Evolutionary conservation across 2,329 filamentous ascomycete species (phyloP).

Genomic region (Exophiala oligosperma): DNA sequence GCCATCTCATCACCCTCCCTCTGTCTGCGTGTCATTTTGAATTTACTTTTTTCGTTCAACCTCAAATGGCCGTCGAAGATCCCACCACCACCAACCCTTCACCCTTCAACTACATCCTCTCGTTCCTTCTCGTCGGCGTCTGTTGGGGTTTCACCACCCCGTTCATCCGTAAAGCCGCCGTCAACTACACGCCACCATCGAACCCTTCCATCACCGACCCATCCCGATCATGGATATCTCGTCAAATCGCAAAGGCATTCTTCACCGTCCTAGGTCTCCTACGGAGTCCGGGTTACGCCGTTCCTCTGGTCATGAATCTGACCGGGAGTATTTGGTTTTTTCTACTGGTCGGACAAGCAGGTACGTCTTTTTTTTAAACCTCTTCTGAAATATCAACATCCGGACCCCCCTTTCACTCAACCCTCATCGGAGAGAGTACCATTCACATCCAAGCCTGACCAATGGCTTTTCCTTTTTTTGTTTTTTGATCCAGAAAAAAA

Average conservation of each 20-base stretch:
- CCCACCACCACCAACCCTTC: conserved; percentile 33
- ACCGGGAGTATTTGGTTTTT: conserved; percentile 98
- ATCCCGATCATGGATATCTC: conserved; percentile 59
- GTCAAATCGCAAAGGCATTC: conserved; percentile 63
- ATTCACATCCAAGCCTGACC: too few relatives aligned
- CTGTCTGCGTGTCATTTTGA: too few relatives aligned
- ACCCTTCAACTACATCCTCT: conserved; percentile 76
- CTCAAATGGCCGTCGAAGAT: background rate
- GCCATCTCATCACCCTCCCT: too few relatives aligned
- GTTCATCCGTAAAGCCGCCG: conserved; percentile 85
- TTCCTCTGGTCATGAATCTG: conserved; percentile 82
- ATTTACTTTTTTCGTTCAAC: too few relatives aligned
- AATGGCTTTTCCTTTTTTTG: too few relatives aligned
- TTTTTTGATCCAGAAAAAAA: too few relatives aligned
- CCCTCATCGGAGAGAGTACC: too few relatives aligned
- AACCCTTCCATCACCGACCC: conserved; percentile 36
- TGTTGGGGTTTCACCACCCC: conserved; percentile 92
- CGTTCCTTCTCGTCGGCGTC: conserved; percentile 80
- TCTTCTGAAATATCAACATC: background rate
- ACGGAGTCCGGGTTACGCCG: conserved; percentile 76
- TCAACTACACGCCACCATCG: conserved; percentile 65
- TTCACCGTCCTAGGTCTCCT: conserved; percentile 79
- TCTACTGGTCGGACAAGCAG: conserved; percentile 84
- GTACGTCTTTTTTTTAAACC: conserved; percentile 52
- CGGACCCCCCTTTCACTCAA: too few relatives aligned